Base-by-base conservation (phyloP, 768 basidiomycete genomes). In the Saitozyma podzolica region DNA sequence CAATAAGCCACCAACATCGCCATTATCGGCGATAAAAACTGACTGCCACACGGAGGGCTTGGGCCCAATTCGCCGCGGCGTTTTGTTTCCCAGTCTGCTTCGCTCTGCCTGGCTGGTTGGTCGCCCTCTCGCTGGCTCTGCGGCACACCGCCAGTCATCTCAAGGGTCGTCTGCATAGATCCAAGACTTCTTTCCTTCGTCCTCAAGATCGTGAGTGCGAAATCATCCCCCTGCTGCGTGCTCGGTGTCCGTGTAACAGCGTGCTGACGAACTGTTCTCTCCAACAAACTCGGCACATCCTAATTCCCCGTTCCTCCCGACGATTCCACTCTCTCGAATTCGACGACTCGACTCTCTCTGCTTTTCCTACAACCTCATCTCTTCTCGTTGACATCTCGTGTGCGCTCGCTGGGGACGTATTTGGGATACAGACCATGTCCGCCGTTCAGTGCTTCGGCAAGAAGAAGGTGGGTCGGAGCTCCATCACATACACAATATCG, bases 401-500 rank as follows among this genome's bases (percentile, higher is more conserved):
- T 50, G 19, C 40, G 45, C 45, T 47, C 13, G 45, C 13, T 47
- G 11, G 45, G 45, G n/a, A 47, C 45, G 45, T 29, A 29, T 29
- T 17, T 47, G 45, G 45, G 45, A 47, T 50, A 65, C 51, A 68
- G 66, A 76, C 67, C 63, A 80, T 80, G 78, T 79, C 80, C 62
- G 92, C 94, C 84, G 95, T 98, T 73, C 95, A 97, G 81, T 95
- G 92, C 67, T 98, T 98, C 83, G 95, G 95, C 83, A 98, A 98
- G 91, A 98, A 98, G 89, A 97, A 97, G 90, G 92, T 86, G 80
- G 51, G 51, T 52, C 39, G 10, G 10, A 16, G 13, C 3, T 17
- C 39, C 16, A 19, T 48, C 47, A 17, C 29, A 29, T 5, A 29
- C 29, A 29, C 29, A 29, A 48, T 48, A 52, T 52, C 13, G 51